Conservation (phyloP, 176 grass and related monocot genomes). For the Neostapfia colusana region DNA sequence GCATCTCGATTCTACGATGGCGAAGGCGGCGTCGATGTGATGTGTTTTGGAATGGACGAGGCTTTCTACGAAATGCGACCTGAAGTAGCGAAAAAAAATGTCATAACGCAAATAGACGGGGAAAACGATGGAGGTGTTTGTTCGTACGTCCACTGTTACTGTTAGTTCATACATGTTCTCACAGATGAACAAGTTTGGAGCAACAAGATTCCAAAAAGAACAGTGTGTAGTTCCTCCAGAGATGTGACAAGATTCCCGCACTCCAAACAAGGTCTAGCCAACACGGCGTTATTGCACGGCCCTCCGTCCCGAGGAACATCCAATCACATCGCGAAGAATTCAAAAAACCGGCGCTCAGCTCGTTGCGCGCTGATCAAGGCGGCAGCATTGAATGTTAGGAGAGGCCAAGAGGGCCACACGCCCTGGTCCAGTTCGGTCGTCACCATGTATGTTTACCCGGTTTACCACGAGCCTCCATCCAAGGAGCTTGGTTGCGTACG, state of each 20-base stretch:
- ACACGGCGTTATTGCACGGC: not conserved
- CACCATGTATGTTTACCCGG: not conserved
- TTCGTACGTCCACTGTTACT: not conserved
- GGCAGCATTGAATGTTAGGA: not conserved
- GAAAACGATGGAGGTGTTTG: not conserved
- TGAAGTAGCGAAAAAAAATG: not conserved
- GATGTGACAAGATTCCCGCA: not conserved
- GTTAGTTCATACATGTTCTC: not conserved
- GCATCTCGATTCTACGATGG: not conserved
- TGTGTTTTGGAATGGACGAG: not conserved
- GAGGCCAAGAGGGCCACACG: not conserved
- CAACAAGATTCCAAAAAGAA: no score
- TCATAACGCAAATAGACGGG: not conserved
- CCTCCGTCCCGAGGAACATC: not conserved
- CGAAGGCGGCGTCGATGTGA: not conserved
- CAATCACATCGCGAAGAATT: not conserved
- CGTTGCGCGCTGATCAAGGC: slow-evolving; percentile 11
- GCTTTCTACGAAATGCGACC: not conserved
- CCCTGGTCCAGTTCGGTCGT: slow-evolving; percentile 4
- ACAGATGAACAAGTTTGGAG: not conserved
- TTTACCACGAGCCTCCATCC: slow-evolving; percentile 20
- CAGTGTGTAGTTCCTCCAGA: no score
- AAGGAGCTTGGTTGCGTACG: not conserved
- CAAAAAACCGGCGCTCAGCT: not conserved
- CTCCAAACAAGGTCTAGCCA: not conserved